These are phyloP conservation scores for Curvularia hawaiiensis DNA, from an alignment of 2,329 filamentous ascomycete species.

Conservation along the genomic window DNA sequence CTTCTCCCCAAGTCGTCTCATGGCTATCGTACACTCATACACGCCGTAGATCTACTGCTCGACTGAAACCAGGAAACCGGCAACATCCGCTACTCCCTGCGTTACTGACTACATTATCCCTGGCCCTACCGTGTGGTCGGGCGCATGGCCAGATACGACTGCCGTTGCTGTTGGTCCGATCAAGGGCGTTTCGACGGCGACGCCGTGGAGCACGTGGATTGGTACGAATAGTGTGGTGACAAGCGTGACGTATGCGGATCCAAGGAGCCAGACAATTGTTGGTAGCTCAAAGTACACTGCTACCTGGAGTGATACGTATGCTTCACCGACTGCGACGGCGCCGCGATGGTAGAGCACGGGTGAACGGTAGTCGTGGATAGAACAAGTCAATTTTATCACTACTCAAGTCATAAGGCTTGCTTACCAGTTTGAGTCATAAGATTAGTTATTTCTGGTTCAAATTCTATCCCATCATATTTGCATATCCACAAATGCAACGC, in stretches of 20 bases:
- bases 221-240: slow-evolving; percentile 28
- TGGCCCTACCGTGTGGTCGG: slow-evolving; percentile 47
- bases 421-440: neutral
- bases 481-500: neutral
- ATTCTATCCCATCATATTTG: neutral
- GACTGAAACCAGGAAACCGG: slow-evolving; percentile 37
- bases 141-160: slow-evolving; percentile 42
- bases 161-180: slow-evolving; percentile 37
- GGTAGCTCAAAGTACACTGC: slow-evolving; percentile 30
- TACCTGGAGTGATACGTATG: slow-evolving; percentile 27
- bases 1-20: neutral
- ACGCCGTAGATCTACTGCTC: slow-evolving; percentile 41
- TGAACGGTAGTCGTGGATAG: neutral
- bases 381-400: neutral
- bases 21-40: neutral
- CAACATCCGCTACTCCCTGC: slow-evolving; percentile 29
- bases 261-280: slow-evolving; percentile 29
- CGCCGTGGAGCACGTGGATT: slow-evolving; percentile 41
- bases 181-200: slow-evolving; percentile 32
- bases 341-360: slow-evolving; percentile 14
- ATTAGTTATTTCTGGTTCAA: neutral
- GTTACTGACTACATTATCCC: slow-evolving; percentile 48
- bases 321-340: slow-evolving; percentile 16
- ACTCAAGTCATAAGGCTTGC: neutral
- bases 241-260: slow-evolving; percentile 30